phyloP scores from a whole-genome alignment of 1,139 yeast genomes.

The Taphrina flavorubra region DNA sequence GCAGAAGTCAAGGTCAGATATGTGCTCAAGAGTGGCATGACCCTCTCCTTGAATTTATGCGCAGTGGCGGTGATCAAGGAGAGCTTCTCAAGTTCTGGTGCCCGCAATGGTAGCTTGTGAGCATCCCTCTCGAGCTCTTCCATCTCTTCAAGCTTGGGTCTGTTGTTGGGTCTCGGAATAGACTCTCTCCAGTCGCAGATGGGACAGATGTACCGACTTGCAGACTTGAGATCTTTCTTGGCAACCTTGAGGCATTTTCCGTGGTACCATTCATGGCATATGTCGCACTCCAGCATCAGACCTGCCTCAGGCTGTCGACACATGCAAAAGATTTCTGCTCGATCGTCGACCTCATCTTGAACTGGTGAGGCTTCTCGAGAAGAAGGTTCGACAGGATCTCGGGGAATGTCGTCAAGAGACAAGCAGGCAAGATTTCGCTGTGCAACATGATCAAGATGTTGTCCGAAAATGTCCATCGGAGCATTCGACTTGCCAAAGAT shows the following conservation, averaged over 20 bases:
- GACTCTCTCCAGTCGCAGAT: constrained; percentile 60
- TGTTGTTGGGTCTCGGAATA: constrained; percentile 51
- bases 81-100: constrained; percentile 49
- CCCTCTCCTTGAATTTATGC: constrained; percentile 56
- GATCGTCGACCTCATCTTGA: constrained; percentile 47
- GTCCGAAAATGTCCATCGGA: constrained; percentile 50
- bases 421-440: constrained; percentile 55
- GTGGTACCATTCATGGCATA: constrained; percentile 78
- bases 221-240: constrained; percentile 49
- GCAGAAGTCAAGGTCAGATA: constrained; percentile 44
- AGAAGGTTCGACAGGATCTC: constrained; percentile 43
- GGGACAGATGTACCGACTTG: constrained; percentile 67
- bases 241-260: constrained; percentile 63
- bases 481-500: constrained; percentile 54
- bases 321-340: constrained; percentile 61
- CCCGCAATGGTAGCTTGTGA: constrained; percentile 48
- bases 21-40: constrained; percentile 45
- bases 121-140: constrained; percentile 48
- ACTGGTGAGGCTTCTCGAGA: constrained; percentile 45
- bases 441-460: constrained; percentile 51
- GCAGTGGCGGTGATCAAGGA: constrained; percentile 53
- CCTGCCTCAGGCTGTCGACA: constrained; percentile 75
- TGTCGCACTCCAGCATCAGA: constrained; percentile 77
- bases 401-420: constrained; percentile 54
- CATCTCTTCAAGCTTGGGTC: constrained; percentile 54